A percentile compares a stretch with the other conserved stretches of the same genome.
These are phyloP conservation scores for Phylloporus gajari DNA, from an alignment of 1,284 basidiomycete species.

Conservation along the genomic window DNA sequence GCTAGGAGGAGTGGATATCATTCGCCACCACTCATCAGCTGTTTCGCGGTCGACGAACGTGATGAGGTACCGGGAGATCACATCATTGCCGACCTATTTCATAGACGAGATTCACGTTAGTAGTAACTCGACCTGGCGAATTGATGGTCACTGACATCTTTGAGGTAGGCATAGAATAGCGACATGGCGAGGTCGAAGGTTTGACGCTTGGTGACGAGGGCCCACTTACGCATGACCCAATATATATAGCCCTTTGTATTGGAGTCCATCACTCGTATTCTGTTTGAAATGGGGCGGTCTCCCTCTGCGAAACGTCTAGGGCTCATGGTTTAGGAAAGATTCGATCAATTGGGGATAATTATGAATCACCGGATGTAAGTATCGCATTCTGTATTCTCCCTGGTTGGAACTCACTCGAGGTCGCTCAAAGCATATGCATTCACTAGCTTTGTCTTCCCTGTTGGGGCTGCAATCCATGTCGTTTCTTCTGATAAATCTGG, in stretches of 20 bases:
- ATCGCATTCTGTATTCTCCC: no score
- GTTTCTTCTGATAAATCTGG: no score
- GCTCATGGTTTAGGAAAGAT: no score
- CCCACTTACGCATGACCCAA: neutral
- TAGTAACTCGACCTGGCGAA: neutral
- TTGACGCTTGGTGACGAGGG: neutral
- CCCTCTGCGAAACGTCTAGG: no score
- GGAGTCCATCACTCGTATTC: no score
- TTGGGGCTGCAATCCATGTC: no score
- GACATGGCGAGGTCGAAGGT: neutral
- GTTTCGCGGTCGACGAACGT: slow-evolving; percentile 13
- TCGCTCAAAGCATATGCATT: no score
- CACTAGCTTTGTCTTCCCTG: no score
- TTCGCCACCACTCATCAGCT: slow-evolving; percentile 12
- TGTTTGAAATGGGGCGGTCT: no score
- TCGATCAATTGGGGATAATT: no score
- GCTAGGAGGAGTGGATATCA: slow-evolving; percentile 1
- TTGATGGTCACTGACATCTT: neutral
- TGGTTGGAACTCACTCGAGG: no score
- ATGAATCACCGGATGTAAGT: no score
- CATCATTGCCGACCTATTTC: neutral
- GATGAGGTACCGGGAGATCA: neutral
- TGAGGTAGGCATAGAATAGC: slow-evolving; percentile 3
- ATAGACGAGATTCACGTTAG: neutral
- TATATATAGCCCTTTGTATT: neutral